Conservation (phyloP, 208 protist genomes). For the Wallacemonas sp. region DNA sequence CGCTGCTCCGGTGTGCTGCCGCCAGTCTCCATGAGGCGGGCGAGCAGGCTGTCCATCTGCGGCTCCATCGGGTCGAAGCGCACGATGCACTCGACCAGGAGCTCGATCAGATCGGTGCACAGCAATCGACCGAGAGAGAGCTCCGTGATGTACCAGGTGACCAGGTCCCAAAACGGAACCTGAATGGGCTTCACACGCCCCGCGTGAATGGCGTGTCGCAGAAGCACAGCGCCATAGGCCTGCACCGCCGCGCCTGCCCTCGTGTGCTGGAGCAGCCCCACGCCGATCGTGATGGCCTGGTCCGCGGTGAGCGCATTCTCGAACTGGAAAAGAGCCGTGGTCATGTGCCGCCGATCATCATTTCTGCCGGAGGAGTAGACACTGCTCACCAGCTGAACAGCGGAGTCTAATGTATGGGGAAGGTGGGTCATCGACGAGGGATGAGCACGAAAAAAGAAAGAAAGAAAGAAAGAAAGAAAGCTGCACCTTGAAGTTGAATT, state of each 20-base stretch:
- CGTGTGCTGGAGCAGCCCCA: slow-evolving; percentile 53
- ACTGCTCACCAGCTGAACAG: slow-evolving; percentile 33
- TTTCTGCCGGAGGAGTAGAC: slow-evolving; percentile 59
- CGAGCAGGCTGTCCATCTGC: slow-evolving; percentile 9
- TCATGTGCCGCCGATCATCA: slow-evolving; percentile 33
- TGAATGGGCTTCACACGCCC: slow-evolving; percentile 23
- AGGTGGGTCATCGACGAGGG: slow-evolving; percentile 14
- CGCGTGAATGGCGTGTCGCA: slow-evolving; percentile 50
- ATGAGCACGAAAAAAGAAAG: slow-evolving; percentile 3
- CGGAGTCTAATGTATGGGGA: slow-evolving; percentile 22
- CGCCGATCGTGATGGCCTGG: slow-evolving; percentile 42
- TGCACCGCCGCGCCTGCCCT: slow-evolving; percentile 57
- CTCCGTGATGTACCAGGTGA: slow-evolving; percentile 75
- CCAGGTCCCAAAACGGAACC: slow-evolving; percentile 63
- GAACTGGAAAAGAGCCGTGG: slow-evolving; percentile 46
- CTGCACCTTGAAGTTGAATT: too few relatives aligned
- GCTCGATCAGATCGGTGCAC: slow-evolving; percentile 48
- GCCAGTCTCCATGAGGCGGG: neutral
- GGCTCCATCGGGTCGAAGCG: slow-evolving; percentile 27
- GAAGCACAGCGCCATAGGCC: slow-evolving; percentile 79
- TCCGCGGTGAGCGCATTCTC: slow-evolving; percentile 49
- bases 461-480: slow-evolving; percentile 2
- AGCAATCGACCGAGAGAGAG: slow-evolving; percentile 51
- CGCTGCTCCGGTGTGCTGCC: neutral
- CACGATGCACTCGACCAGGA: slow-evolving; percentile 69